Conservation (phyloP, 179 eudicot genomes). For the Nepenthes alata region DNA sequence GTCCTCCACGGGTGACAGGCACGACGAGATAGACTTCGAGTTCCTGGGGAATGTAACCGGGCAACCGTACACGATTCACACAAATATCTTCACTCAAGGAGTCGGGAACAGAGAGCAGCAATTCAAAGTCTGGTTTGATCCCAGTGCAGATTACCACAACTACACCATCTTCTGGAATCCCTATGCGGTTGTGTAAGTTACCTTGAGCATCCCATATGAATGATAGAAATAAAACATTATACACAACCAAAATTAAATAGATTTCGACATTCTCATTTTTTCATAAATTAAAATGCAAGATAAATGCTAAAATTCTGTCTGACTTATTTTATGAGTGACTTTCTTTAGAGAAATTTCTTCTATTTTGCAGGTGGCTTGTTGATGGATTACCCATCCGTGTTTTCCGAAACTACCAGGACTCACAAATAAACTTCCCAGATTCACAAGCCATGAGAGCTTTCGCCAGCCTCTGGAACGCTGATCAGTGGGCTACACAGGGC, state of each 20-base stretch:
- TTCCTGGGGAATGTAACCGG: constrained; percentile 34
- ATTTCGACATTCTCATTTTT: background rate
- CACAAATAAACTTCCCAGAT: constrained; percentile 24
- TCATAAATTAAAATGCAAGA: background rate
- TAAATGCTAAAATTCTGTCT: too few species aligned
- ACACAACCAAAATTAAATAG: background rate
- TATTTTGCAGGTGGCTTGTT: constrained; percentile 28
- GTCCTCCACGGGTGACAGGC: constrained; percentile 25
- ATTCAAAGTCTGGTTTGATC: constrained; percentile 37
- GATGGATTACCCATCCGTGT: constrained; percentile 34
- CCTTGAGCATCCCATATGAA: background rate
- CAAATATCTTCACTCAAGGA: constrained; percentile 29
- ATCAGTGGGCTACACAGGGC: constrained; percentile 43
- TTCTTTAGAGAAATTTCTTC: background rate
- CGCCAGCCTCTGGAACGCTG: constrained; percentile 38
- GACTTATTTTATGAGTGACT: too few species aligned
- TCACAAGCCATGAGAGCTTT: constrained; percentile 29
- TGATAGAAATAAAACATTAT: background rate
- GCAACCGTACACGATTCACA: constrained; percentile 29
- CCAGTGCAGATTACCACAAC: constrained; percentile 31
- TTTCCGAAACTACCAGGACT: constrained; percentile 26
- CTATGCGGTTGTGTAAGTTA: constrained; percentile 26
- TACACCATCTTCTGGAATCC: constrained; percentile 44
- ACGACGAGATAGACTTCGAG: constrained; percentile 41
- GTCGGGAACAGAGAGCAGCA: constrained; percentile 31